phyloP scores from a whole-genome alignment of 2,329 filamentous ascomycete species.

The Endocalyx cinctus region DNA sequence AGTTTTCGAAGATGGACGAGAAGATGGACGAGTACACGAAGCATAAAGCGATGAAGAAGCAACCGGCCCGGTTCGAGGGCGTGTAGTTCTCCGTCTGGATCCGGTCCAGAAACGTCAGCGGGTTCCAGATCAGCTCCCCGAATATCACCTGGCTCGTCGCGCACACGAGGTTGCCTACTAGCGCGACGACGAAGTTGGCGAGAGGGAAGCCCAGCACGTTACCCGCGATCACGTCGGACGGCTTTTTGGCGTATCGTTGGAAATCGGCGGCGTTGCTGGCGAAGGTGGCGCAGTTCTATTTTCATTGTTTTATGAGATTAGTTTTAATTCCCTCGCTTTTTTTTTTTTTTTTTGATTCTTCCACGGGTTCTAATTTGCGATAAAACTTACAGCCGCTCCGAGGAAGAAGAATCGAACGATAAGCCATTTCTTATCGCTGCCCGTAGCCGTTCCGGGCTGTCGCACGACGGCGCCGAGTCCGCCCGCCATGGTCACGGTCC shows the following conservation, averaged over 20 bases:
- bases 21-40: slow-evolving; percentile 40
- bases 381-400: too few species aligned
- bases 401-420: background rate
- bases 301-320: too few species aligned
- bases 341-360: too few species aligned
- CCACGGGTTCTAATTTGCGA: too few species aligned
- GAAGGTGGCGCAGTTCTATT: slow-evolving; percentile 33
- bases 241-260: slow-evolving; percentile 36
- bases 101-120: slow-evolving; percentile 28
- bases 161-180: background rate
- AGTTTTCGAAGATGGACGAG: slow-evolving; percentile 39
- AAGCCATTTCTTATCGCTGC: background rate
- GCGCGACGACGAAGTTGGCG: background rate
- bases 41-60: slow-evolving; percentile 35
- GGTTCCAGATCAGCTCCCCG: slow-evolving; percentile 15
- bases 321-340: too few species aligned
- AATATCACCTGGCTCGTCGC: background rate
- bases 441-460: slow-evolving; percentile 24
- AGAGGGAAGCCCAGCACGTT: slow-evolving; percentile 28
- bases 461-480: slow-evolving; percentile 22
- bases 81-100: slow-evolving; percentile 31
- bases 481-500: slow-evolving; percentile 30
- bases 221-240: slow-evolving; percentile 35
- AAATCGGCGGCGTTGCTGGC: slow-evolving; percentile 38
- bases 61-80: slow-evolving; percentile 30